These are phyloP conservation scores for Tetrastigma voinierianum DNA, from an alignment of 164 flowering plant genomes.

Conservation along the genomic window DNA sequence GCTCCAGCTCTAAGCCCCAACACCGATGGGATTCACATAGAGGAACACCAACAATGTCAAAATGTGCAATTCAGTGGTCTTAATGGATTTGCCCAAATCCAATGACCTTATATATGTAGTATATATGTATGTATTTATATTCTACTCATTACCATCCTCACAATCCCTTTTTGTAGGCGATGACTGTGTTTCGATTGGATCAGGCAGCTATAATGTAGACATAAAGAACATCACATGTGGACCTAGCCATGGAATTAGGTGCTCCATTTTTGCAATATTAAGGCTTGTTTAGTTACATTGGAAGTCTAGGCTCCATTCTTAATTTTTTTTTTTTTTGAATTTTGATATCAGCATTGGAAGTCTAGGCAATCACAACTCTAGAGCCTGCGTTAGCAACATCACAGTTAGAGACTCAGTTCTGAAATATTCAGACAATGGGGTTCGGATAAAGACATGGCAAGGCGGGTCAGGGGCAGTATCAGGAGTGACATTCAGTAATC, in stretches of 20 bases:
- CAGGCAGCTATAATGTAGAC: conserved; percentile 69
- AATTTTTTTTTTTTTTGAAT: background rate
- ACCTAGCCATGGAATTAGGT: conserved; percentile 96
- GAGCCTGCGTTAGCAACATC: conserved; percentile 77
- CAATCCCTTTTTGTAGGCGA: conserved; percentile 49
- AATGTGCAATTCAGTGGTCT: conserved; percentile 59
- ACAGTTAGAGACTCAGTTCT: conserved; percentile 58
- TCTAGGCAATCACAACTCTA: conserved; percentile 69
- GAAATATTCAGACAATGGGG: conserved; percentile 70
- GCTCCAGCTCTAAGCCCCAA: conserved; percentile 80
- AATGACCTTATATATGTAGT: no score
- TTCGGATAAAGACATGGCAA: conserved; percentile 92
- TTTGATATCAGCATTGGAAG: conserved; percentile 88
- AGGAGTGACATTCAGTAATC: conserved; percentile 51
- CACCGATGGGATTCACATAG: conserved; percentile 88
- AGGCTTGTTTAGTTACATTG: no score
- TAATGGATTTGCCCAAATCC: conserved; percentile 43
- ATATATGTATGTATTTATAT: no score
- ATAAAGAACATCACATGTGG: conserved; percentile 82
- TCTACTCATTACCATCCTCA: background rate
- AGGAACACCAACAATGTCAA: conserved; percentile 57
- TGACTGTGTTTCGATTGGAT: conserved; percentile 81
- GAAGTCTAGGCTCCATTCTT: background rate
- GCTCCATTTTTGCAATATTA: no score
- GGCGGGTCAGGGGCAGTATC: conserved; percentile 84